Conservation (phyloP, 495 filamentous ascomycete genomes). For the Neurospora tetraspora region DNA sequence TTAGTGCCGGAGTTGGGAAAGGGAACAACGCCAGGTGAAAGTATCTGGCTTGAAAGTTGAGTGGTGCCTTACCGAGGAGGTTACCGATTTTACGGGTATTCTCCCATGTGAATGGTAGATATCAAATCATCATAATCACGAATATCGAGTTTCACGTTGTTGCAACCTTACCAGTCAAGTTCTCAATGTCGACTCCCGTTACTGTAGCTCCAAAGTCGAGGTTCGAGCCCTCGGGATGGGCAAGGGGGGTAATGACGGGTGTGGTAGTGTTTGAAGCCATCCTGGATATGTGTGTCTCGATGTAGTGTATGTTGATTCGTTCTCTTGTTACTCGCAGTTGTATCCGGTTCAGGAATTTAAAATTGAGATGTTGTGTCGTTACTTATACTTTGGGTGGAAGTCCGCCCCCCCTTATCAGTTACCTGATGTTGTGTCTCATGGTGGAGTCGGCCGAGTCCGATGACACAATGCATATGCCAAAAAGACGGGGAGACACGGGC, state of each 20-base stretch:
- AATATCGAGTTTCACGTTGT: conserved; percentile 8
- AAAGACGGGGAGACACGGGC: background rate
- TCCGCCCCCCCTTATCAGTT: background rate
- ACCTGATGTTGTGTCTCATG: background rate
- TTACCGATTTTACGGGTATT: conserved; percentile 48
- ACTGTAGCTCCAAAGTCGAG: conserved; percentile 52
- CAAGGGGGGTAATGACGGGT: conserved; percentile 29
- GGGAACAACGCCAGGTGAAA: background rate
- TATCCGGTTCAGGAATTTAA: background rate
- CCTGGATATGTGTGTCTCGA: background rate
- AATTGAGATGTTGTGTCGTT: background rate
- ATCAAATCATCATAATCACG: background rate
- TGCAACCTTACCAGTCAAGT: conserved; percentile 40
- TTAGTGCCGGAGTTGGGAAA: background rate
- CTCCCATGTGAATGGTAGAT: conserved; percentile 22
- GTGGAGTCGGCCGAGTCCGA: background rate
- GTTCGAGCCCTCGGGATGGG: conserved; percentile 34
- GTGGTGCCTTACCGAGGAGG: conserved; percentile 37
- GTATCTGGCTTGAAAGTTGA: background rate
- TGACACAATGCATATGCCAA: background rate
- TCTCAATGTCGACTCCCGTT: conserved; percentile 46
- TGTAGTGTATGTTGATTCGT: background rate
- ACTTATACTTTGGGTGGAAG: background rate
- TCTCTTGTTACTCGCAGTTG: background rate
- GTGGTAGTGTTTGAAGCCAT: background rate